These are phyloP conservation scores for Cyclocybe cylindracea DNA, from an alignment of 768 basidiomycete species.

Conservation along the genomic window DNA sequence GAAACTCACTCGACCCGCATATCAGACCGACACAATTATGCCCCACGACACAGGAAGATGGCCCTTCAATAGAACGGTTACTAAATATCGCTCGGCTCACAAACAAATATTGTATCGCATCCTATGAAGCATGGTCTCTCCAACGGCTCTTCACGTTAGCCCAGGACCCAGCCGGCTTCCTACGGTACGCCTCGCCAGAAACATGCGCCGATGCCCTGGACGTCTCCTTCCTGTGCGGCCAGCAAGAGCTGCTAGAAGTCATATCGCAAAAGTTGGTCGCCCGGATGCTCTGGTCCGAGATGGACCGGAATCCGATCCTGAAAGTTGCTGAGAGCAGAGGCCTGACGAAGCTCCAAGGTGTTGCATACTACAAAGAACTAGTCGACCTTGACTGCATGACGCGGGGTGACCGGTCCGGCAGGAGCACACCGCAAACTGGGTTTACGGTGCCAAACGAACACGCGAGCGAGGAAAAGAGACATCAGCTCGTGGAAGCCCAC, in stretches of 20 bases:
- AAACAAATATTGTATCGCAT: constrained; percentile 48
- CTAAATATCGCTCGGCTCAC: constrained; percentile 48
- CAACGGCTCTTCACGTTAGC: constrained; percentile 38
- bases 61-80: constrained; percentile 37
- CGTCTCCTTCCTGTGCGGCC: constrained; percentile 51
- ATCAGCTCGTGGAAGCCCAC: constrained; percentile 59
- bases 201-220: constrained; percentile 48
- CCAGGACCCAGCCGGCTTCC: constrained; percentile 28
- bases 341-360: constrained; percentile 43
- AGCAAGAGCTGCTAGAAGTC: constrained; percentile 46
- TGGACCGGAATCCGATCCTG: constrained; percentile 48
- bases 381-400: constrained; percentile 19
- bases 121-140: constrained; percentile 45
- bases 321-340: constrained; percentile 44
- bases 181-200: constrained; percentile 29
- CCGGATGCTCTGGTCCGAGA: constrained; percentile 54
- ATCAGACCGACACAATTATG: constrained; percentile 41
- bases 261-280: constrained; percentile 51
- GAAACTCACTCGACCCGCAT: background rate
- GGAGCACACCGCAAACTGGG: too few relatives aligned
- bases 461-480: constrained; percentile 36
- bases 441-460: background rate
- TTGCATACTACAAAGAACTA: constrained; percentile 53
- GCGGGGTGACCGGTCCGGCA: too few relatives aligned
- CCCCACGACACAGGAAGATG: constrained; percentile 12